Evolutionary conservation across 306 rosid species (phyloP).

Genomic region (Fagus sylvatica): DNA sequence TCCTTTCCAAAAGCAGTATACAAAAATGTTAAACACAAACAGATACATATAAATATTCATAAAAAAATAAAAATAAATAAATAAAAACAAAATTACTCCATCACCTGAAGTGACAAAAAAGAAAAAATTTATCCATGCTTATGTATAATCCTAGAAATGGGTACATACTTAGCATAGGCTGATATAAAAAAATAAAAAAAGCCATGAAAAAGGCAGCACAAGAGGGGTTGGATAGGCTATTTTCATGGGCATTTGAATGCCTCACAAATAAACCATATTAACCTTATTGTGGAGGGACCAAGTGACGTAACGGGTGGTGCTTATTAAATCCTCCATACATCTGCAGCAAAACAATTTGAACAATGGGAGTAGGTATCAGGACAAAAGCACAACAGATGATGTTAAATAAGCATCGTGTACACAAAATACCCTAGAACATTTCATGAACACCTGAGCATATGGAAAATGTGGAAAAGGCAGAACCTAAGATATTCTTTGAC

Average conservation of each 20-base stretch:
- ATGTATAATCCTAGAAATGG: neutral
- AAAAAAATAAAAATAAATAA: neutral
- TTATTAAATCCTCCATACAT: conserved; percentile 95
- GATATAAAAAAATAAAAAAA: conserved; percentile 5
- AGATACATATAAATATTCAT: neutral
- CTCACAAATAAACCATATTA: conserved; percentile 22
- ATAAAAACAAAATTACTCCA: neutral
- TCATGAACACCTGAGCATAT: neutral
- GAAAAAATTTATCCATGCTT: neutral
- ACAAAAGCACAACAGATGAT: conserved; percentile 1
- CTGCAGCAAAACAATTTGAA: conserved; percentile 42
- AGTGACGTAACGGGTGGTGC: conserved; percentile 94
- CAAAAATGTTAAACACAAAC: neutral
- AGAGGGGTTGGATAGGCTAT: conserved; percentile 3
- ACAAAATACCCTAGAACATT: neutral
- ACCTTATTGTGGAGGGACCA: conserved; percentile 99
- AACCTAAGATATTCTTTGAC: neutral
- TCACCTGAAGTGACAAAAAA: neutral
- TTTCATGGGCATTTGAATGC: neutral
- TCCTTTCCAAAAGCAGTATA: neutral
- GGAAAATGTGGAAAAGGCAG: neutral
- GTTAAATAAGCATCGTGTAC: conserved; percentile 12
- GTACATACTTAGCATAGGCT: conserved; percentile 7
- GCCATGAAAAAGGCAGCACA: conserved; percentile 20
- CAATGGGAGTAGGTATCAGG: conserved; percentile 16